phyloP scores from a whole-genome alignment of 805 yeast species.

The Tanozyma kutaoensis region DNA sequence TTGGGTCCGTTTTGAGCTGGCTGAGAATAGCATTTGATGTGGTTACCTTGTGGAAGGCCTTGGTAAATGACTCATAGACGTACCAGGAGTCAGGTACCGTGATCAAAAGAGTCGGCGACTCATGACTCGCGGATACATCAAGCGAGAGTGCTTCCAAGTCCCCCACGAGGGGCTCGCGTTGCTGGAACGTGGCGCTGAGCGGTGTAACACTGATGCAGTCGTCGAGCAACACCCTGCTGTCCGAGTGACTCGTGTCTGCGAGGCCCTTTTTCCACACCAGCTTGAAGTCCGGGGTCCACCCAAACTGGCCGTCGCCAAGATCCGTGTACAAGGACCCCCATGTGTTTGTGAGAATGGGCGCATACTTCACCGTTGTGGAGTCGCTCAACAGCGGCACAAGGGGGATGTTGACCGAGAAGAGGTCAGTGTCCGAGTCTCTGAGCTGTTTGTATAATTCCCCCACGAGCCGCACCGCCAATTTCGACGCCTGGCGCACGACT shows the following conservation, averaged over 20 bases:
- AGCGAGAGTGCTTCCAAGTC: conserved; percentile 50
- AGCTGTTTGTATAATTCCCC: conserved; percentile 47
- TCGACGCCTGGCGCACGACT: conserved; percentile 51
- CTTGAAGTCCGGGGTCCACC: conserved; percentile 78
- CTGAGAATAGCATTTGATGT: too few species aligned
- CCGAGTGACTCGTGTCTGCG: conserved; percentile 33
- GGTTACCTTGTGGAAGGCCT: conserved; percentile 19
- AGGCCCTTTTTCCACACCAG: conserved; percentile 43
- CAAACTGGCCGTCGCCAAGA: conserved; percentile 26
- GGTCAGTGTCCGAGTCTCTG: conserved; percentile 38
- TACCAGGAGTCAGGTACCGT: conserved; percentile 26
- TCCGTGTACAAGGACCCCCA: conserved; percentile 60
- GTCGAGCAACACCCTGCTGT: conserved; percentile 55
- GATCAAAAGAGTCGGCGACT: conserved; percentile 8
- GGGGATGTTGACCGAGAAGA: conserved; percentile 81
- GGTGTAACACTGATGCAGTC: conserved; percentile 45
- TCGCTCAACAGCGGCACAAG: conserved; percentile 37
- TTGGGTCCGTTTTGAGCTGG: too few species aligned
- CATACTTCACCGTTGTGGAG: conserved; percentile 51
- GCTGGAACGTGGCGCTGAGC: conserved; percentile 56
- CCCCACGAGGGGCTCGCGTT: conserved; percentile 37
- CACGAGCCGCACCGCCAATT: conserved; percentile 51
- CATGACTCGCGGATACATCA: conserved; percentile 4
- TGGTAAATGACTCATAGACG: conserved; percentile 25
- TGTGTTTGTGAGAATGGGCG: conserved; percentile 69